Conservation (phyloP, 2,329 filamentous ascomycete genomes). For the Microcyclospora pomicola region DNA sequence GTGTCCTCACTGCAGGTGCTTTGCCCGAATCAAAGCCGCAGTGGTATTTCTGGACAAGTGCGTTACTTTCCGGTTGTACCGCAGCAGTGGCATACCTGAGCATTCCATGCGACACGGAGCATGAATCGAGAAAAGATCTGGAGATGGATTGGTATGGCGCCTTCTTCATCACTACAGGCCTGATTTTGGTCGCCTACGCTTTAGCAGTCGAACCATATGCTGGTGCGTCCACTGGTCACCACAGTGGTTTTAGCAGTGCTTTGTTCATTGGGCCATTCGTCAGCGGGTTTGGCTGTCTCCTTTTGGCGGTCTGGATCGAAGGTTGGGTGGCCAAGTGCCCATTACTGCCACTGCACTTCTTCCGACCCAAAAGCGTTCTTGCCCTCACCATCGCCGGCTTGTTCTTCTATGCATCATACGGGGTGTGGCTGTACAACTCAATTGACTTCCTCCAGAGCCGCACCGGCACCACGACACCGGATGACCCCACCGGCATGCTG, state of each 20-base stretch:
- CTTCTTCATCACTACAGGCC: slow-evolving; percentile 20
- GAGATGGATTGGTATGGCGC: slow-evolving; percentile 26
- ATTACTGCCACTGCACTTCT: slow-evolving; percentile 24
- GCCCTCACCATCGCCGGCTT: slow-evolving; percentile 22
- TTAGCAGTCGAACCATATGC: slow-evolving; percentile 21
- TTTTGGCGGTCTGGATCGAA: slow-evolving; percentile 20
- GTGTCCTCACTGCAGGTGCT: slow-evolving; percentile 21
- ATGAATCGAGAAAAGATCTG: slow-evolving; percentile 10
- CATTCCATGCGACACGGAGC: slow-evolving; percentile 21
- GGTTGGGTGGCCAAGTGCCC: slow-evolving; percentile 21
- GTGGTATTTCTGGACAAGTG: slow-evolving; percentile 25
- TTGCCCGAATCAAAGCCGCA: slow-evolving; percentile 12
- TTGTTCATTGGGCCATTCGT: slow-evolving; percentile 19
- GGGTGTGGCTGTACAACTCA: slow-evolving; percentile 21
- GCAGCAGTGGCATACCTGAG: slow-evolving; percentile 19
- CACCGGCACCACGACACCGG: slow-evolving; percentile 5
- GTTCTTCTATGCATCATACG: slow-evolving; percentile 25
- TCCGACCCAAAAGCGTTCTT: slow-evolving; percentile 18
- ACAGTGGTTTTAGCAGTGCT: slow-evolving; percentile 15
- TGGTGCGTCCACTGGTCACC: too few relatives aligned
- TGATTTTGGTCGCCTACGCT: slow-evolving; percentile 23
- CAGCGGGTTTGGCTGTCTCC: slow-evolving; percentile 15
- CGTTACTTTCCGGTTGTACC: slow-evolving; percentile 15
- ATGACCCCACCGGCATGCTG: slow-evolving; percentile 15
- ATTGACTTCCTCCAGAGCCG: slow-evolving; percentile 14